Evolutionary conservation across 306 rosid species (phyloP), one percentile per base, ranked within the genome.

Genomic region (Cucurbita pepo): DNA sequence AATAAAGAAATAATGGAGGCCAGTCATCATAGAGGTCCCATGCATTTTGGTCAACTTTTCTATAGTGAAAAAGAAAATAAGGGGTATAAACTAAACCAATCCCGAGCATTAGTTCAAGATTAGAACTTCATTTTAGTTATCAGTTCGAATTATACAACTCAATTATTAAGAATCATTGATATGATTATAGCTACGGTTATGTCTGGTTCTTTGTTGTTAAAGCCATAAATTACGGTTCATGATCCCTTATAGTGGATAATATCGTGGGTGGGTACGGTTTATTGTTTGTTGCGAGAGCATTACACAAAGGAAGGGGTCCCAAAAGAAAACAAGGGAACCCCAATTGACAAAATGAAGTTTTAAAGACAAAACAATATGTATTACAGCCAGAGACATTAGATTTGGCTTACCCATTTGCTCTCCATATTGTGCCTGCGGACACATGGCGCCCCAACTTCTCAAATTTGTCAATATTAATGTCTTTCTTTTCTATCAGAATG

Each of bases 311-410:
- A 43, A 65, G 19, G 71, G 53, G 71, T 65, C 71, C 71, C 71
- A 65, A 65, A 64, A 64, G 52, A 18, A 19, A 9, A 65, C 38
- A 19, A 21, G 38, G 10, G 18, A 66, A 44, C 72, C 72, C 72
- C 56, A 66, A 65, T 44, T 66, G 72, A 67, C 72, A 67, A 67
- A 47, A 45, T 67, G 45, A 67, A 67, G 40, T 67, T 62, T 44
- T 22, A 14, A 48, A 67, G 72, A 45, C 52, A 63, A 1, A 63
- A 64, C 69, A 61, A 38, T 38, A 61, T 61, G 12, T 2, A 63
- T 41, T 30, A 30, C 34, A 7, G 1, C 5, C 43, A 66, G 3
- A 45, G 5, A 11, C 71, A 66, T 45, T 66, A 5, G 44, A 6
- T 40, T 66, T 43, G 55, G 72, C 10, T 65, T 5, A 16, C 48